phyloP scores from a whole-genome alignment of 192 early-diverging fungal genomes.

The Chytriomyces confervae region DNA sequence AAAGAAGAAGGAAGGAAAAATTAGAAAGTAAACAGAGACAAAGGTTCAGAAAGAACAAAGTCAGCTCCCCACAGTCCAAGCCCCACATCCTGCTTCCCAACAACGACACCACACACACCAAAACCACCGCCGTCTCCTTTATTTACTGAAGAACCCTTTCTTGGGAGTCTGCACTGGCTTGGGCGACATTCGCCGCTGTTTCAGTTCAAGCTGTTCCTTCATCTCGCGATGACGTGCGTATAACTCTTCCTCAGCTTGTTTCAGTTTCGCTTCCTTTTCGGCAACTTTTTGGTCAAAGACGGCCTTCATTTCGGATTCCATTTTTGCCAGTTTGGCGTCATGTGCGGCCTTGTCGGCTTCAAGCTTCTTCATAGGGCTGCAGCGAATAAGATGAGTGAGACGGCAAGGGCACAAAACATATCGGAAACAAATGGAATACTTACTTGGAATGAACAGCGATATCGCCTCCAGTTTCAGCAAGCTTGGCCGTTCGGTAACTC shows the following conservation, averaged over 20 bases:
- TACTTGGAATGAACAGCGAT: constrained; percentile 24
- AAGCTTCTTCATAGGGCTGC: constrained; percentile 65
- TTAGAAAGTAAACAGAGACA: not conserved
- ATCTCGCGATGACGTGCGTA: constrained; percentile 97
- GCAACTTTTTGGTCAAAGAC: constrained; percentile 99
- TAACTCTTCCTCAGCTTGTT: constrained; percentile 94
- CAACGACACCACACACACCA: not conserved
- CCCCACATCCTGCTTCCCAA: no score
- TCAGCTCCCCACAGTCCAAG: no score
- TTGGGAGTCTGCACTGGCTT: constrained; percentile 4
- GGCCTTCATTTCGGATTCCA: constrained; percentile 98
- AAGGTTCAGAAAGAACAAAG: not conserved
- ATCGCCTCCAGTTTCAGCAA: constrained; percentile 51
- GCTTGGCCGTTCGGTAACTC: constrained; percentile 61
- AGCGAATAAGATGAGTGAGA: not conserved
- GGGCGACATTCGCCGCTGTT: constrained; percentile 11
- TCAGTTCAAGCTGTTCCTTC: constrained; percentile 89
- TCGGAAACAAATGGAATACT: not conserved
- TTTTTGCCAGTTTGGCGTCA: constrained; percentile 94
- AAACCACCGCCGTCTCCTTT: not conserved
- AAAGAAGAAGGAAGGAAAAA: not conserved
- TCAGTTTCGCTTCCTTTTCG: constrained; percentile 98
- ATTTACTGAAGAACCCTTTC: constrained; percentile 25
- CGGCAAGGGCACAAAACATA: not conserved
- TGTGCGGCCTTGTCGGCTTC: constrained; percentile 92